A percentile compares a stretch with the other conserved stretches of the same genome.
Evolutionary conservation across 495 filamentous ascomycete genomes (phyloP).

Genomic region (Physcia stellaris): DNA sequence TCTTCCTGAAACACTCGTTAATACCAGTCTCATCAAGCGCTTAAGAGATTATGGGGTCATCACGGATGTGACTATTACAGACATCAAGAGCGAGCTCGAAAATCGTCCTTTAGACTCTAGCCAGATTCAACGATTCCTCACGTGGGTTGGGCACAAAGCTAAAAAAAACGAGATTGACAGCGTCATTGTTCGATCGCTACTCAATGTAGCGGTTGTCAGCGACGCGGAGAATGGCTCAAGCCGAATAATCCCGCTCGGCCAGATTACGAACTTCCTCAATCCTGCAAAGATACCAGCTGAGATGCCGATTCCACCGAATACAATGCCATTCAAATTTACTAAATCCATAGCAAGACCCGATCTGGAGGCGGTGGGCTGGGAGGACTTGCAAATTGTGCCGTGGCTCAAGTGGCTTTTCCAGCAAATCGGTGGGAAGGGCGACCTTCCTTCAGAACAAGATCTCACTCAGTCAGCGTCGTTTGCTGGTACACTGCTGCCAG

Average conservation of each 20-base stretch:
- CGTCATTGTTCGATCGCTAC: conserved; percentile 44
- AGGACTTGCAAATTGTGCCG: conserved; percentile 61
- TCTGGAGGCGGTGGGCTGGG: conserved; percentile 70
- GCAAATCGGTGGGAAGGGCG: conserved; percentile 33
- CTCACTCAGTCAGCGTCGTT: conserved; percentile 61
- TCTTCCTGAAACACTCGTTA: conserved; percentile 58
- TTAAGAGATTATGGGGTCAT: conserved; percentile 69
- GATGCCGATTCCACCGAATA: conserved; percentile 70
- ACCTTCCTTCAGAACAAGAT: conserved; percentile 38
- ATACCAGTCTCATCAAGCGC: conserved; percentile 57
- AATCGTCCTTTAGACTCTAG: neutral
- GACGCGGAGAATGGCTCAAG: conserved; percentile 50
- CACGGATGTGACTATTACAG: conserved; percentile 68
- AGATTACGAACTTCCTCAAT: conserved; percentile 60
- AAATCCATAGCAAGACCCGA: conserved; percentile 44
- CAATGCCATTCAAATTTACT: conserved; percentile 70
- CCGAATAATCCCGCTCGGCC: conserved; percentile 59
- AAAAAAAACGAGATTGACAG: conserved; percentile 51
- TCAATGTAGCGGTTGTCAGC: conserved; percentile 70
- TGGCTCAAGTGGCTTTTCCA: conserved; percentile 73
- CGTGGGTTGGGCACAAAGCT: conserved; percentile 63
- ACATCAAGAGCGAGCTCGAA: conserved; percentile 67
- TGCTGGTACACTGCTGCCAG: conserved; percentile 58
- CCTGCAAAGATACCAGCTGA: conserved; percentile 61
- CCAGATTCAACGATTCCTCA: conserved; percentile 47